A percentile compares a stretch with the other conserved stretches of the same genome.
These are phyloP conservation scores for Boletus edulis DNA, from an alignment of 768 basidiomycete species.

Conservation along the genomic window DNA sequence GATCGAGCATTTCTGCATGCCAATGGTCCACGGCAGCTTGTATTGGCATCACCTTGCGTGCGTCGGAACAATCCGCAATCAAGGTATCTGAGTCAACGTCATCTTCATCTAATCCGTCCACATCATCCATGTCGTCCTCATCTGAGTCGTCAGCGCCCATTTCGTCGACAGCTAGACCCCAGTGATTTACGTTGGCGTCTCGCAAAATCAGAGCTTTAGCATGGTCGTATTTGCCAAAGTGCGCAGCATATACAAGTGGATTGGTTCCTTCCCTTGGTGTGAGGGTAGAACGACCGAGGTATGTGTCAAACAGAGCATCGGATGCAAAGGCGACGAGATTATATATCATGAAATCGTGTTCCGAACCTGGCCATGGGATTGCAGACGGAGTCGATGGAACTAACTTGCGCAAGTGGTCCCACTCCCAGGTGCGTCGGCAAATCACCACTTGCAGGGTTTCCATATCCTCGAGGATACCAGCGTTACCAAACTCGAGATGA, in stretches of 20 bases:
- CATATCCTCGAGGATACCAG: conserved; percentile 1
- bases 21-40: conserved; percentile 1
- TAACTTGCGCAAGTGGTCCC: conserved; percentile 2
- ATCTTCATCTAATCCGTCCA: not conserved
- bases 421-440: not conserved
- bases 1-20: not conserved
- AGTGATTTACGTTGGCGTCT: not conserved
- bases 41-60: not conserved
- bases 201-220: not conserved
- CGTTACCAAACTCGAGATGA: not conserved
- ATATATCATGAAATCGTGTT: conserved; percentile 5
- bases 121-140: not conserved
- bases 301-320: not conserved
- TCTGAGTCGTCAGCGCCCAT: not conserved
- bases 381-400: not conserved
- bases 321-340: conserved; percentile 5
- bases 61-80: not conserved
- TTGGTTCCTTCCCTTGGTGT: not conserved
- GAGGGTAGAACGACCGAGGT: not conserved
- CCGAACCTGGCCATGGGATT: conserved; percentile 1
- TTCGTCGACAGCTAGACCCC: not conserved
- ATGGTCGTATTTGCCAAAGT: not conserved
- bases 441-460: not conserved
- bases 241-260: conserved; percentile 10
- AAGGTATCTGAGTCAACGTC: not conserved